These are phyloP conservation scores for Tribonema minus DNA, from an alignment of 108 stramenopile species.

Conservation along the genomic window DNA sequence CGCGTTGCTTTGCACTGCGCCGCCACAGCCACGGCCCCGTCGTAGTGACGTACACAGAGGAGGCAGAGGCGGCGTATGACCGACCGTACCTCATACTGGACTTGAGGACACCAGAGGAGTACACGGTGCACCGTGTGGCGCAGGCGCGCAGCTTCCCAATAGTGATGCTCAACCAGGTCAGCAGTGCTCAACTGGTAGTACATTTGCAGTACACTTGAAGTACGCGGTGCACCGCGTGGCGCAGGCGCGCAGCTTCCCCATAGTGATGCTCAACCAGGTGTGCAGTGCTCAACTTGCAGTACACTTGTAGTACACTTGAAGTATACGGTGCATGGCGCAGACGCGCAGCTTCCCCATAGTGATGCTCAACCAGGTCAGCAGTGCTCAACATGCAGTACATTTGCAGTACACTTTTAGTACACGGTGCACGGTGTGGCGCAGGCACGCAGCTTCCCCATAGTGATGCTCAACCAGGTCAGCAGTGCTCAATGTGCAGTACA, in stretches of 20 bases:
- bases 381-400: too few relatives aligned
- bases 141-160: constrained; percentile 3
- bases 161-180: neutral
- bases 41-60: constrained; percentile 22
- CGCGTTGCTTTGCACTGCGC: neutral
- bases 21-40: constrained; percentile 9
- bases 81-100: constrained; percentile 39
- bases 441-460: neutral
- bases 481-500: too few relatives aligned
- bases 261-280: neutral
- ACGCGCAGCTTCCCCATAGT: neutral
- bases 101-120: constrained; percentile 20
- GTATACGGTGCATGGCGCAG: constrained; percentile 3
- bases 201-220: too few relatives aligned
- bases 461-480: neutral
- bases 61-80: constrained; percentile 20
- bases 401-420: too few relatives aligned
- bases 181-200: too few relatives aligned
- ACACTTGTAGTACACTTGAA: too few relatives aligned
- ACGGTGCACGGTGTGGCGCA: constrained; percentile 10
- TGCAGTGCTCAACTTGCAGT: too few relatives aligned
- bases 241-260: constrained; percentile 3
- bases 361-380: neutral
- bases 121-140: neutral
- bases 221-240: neutral